Conservation (phyloP, 345 rosid genomes). For the Euphorbia peplus region DNA sequence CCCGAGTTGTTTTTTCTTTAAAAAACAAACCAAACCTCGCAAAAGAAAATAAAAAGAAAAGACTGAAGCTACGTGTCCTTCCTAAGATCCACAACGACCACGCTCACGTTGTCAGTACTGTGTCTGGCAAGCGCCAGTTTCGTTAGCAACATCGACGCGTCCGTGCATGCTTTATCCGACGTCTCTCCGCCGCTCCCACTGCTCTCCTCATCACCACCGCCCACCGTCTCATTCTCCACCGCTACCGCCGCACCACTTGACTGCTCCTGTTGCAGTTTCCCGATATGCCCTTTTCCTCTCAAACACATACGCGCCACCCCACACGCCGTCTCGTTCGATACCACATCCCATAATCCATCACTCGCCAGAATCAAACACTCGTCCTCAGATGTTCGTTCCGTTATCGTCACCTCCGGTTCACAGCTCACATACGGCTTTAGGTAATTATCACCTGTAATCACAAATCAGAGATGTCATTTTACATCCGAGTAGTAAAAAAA, state of each 20-base stretch:
- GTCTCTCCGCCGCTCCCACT: constrained; percentile 15
- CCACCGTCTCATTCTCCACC: constrained; percentile 4
- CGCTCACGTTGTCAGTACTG: constrained; percentile 80
- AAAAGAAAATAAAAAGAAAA: not conserved
- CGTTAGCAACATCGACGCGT: constrained; percentile 65
- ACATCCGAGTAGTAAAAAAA: no score
- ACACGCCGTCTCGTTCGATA: constrained; percentile 36
- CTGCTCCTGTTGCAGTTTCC: not conserved
- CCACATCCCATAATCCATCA: constrained; percentile 50
- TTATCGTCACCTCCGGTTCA: constrained; percentile 42
- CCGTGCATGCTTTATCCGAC: constrained; percentile 57
- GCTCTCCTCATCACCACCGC: not conserved
- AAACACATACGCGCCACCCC: constrained; percentile 27
- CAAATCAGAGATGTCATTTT: not conserved
- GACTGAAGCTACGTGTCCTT: constrained; percentile 34
- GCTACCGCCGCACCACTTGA: not conserved
- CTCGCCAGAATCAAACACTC: constrained; percentile 44
- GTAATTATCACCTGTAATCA: constrained; percentile 34
- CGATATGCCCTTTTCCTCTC: constrained; percentile 24
- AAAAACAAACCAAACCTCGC: not conserved
- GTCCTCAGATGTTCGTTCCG: constrained; percentile 28
- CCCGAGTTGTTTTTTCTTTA: not conserved
- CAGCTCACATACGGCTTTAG: constrained; percentile 40
- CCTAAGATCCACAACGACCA: constrained; percentile 72
- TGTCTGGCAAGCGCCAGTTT: constrained; percentile 76